phyloP scores from a whole-genome alignment of 345 rosid genomes.

The Gossypium sturtianum region DNA sequence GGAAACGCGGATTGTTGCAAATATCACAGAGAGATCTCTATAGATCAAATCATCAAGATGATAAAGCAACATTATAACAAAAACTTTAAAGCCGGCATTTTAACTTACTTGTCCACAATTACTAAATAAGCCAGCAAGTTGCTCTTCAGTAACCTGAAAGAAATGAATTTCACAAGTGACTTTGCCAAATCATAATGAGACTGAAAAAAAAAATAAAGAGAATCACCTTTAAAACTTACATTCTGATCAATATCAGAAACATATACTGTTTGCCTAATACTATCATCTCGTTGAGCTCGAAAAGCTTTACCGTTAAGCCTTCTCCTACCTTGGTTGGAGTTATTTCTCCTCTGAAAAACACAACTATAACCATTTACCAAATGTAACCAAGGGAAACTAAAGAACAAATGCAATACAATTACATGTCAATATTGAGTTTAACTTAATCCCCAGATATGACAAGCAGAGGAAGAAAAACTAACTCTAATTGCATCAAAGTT shows the following conservation, averaged over 20 bases:
- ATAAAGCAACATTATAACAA: background rate
- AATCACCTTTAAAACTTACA: slow-evolving; percentile 27
- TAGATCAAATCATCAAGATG: background rate
- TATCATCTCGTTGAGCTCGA: slow-evolving; percentile 64
- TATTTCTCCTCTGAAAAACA: slow-evolving; percentile 51
- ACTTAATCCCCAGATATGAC: background rate
- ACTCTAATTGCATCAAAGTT: background rate
- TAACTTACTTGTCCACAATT: slow-evolving; percentile 73
- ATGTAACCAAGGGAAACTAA: background rate
- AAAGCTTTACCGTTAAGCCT: slow-evolving; percentile 55
- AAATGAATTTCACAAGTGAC: background rate
- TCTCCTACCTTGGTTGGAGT: slow-evolving; percentile 51
- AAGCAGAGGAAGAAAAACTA: background rate
- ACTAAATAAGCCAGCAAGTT: slow-evolving; percentile 73
- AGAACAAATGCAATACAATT: background rate
- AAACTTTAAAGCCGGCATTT: slow-evolving; percentile 1
- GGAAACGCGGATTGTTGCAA: background rate
- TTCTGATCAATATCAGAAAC: slow-evolving; percentile 59
- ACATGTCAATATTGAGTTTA: background rate
- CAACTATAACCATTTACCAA: background rate
- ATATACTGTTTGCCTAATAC: slow-evolving; percentile 53
- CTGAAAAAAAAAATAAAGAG: background rate
- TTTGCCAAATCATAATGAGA: background rate
- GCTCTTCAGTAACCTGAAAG: slow-evolving; percentile 76
- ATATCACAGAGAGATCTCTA: background rate